A percentile compares a stretch with the other conserved stretches of the same genome.
Evolutionary conservation across 2,329 filamentous ascomycete species (phyloP).

Genomic region (Penicillium sp.): DNA sequence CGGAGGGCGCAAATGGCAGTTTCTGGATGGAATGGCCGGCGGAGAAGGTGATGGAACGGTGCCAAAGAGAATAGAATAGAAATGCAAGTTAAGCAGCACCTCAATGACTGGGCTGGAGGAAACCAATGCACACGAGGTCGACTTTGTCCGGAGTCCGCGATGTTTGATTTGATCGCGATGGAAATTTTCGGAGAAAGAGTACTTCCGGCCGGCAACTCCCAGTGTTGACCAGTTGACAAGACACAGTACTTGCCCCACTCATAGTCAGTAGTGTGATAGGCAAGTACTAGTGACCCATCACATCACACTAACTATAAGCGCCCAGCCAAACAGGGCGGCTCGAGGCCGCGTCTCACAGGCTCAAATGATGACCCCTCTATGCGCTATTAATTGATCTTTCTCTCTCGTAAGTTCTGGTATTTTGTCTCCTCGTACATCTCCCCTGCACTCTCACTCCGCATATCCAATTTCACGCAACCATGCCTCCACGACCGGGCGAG

Average conservation of each 20-base stretch:
- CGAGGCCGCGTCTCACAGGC: conserved; percentile 17
- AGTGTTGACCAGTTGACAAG: neutral
- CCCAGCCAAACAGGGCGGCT: conserved; percentile 21
- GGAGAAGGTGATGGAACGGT: neutral
- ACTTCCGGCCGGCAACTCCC: conserved; percentile 7
- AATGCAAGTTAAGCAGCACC: neutral
- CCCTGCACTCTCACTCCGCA: neutral
- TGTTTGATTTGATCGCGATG: conserved; percentile 8
- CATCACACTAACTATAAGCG: conserved; percentile 25
- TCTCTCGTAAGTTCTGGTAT: conserved; percentile 10
- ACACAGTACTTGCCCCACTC: conserved; percentile 7
- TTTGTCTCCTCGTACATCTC: neutral
- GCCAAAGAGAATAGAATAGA: neutral
- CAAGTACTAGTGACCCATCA: conserved; percentile 13
- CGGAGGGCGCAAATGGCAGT: neutral
- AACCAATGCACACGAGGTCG: neutral
- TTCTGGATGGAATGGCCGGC: neutral
- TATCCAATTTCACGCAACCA: conserved; percentile 24
- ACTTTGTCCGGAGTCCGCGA: neutral
- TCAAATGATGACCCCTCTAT: conserved; percentile 16
- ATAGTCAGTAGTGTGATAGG: conserved; percentile 5
- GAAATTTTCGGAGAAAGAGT: conserved; percentile 41
- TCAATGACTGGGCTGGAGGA: conserved; percentile 1
- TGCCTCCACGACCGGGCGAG: conserved; percentile 50
- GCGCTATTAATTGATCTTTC: conserved; percentile 12